phyloP scores from a whole-genome alignment of 2,329 filamentous ascomycete genomes.

The Aspergillus niger region DNA sequence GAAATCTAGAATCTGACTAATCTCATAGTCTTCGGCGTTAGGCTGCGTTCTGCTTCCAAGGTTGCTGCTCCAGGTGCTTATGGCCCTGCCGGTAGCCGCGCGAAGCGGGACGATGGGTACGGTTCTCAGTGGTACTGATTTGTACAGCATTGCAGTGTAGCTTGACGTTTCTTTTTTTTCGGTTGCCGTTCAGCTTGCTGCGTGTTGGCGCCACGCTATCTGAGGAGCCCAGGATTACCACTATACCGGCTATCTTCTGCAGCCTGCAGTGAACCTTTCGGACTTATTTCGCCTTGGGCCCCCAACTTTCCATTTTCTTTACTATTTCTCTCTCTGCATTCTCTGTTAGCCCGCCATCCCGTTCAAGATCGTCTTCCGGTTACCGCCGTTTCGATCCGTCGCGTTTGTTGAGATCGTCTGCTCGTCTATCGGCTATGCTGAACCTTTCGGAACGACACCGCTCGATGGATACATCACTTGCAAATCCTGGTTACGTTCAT shows the following conservation, averaged over 20 bases:
- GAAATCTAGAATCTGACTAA: constrained; percentile 77
- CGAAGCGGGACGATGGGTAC: constrained; percentile 58
- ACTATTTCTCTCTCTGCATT: constrained; percentile 36
- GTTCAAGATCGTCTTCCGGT: constrained; percentile 39
- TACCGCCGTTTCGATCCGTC: constrained; percentile 34
- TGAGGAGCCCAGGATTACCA: constrained; percentile 33
- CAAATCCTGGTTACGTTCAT: not conserved
- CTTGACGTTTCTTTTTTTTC: constrained; percentile 25
- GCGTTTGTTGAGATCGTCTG: constrained; percentile 24
- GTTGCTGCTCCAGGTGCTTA: constrained; percentile 58
- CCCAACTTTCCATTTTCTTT: constrained; percentile 24
- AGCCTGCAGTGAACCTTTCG: constrained; percentile 35
- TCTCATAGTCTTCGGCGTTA: constrained; percentile 80
- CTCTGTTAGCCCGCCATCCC: constrained; percentile 39
- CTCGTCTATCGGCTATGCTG: constrained; percentile 20
- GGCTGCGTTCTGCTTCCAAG: constrained; percentile 81
- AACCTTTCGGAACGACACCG: constrained; percentile 8
- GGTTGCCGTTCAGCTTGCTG: constrained; percentile 27
- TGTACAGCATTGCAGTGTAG: constrained; percentile 35
- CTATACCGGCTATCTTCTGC: constrained; percentile 32
- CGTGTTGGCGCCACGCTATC: constrained; percentile 30
- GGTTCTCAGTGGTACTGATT: constrained; percentile 50
- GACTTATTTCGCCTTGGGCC: constrained; percentile 38
- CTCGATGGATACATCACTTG: not conserved
- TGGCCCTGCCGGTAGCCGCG: constrained; percentile 52